These are phyloP conservation scores for Blastobotrys aristatus DNA, from an alignment of 1,139 yeast species.

Conservation along the genomic window DNA sequence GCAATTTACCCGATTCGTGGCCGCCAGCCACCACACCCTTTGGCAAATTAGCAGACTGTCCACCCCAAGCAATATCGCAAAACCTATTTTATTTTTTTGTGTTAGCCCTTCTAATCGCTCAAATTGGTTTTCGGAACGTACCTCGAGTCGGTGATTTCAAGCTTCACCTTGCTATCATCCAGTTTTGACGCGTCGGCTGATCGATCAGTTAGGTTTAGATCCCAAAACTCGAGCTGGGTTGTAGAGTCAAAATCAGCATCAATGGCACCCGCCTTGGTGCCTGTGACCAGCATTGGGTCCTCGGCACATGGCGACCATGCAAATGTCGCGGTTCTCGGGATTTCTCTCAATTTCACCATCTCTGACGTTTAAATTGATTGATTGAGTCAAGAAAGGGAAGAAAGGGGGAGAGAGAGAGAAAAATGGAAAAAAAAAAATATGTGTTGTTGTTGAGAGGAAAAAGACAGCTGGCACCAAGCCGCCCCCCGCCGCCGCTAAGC, in stretches of 20 bases:
- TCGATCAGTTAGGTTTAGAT: conserved; percentile 49
- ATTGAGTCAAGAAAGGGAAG: too few species aligned
- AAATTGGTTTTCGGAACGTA: background rate
- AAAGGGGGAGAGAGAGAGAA: too few species aligned
- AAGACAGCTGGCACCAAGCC: too few species aligned
- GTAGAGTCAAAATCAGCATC: conserved; percentile 80
- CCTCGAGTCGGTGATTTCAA: conserved; percentile 12
- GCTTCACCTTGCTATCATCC: conserved; percentile 32
- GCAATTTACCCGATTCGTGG: conserved; percentile 73
- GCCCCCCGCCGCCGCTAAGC: too few species aligned
- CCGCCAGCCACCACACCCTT: conserved; percentile 80
- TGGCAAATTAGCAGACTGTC: conserved; percentile 49
- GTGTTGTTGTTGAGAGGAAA: too few species aligned
- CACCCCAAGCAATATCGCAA: conserved; percentile 84
- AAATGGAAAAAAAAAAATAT: too few species aligned
- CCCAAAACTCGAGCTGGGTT: conserved; percentile 75
- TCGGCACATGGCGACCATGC: conserved; percentile 82
- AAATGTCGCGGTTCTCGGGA: conserved; percentile 81
- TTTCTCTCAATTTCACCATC: conserved; percentile 84
- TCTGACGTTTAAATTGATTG: too few species aligned
- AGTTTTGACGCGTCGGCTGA: conserved; percentile 29
- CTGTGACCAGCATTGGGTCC: conserved; percentile 76
- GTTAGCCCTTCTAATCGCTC: conserved; percentile 1
- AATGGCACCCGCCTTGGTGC: conserved; percentile 92
- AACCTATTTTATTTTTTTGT: conserved; percentile 40